Conservation (phyloP, 345 rosid species). For the Euclidium syriacum region DNA sequence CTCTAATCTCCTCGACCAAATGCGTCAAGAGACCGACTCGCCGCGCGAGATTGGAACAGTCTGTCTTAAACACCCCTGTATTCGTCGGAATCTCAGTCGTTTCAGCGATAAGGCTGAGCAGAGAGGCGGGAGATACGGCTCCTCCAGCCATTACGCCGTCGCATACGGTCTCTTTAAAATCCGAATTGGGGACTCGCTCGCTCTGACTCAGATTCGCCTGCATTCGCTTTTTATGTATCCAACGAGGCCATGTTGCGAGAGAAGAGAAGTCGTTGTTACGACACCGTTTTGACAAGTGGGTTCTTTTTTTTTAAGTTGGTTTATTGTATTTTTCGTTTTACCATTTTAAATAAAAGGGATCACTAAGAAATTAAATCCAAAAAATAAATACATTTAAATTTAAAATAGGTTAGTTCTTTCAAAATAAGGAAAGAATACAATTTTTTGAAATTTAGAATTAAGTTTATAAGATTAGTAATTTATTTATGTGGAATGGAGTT, state of each 20-base stretch:
- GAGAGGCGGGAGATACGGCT: conserved; percentile 15
- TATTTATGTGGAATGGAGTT: too few species aligned
- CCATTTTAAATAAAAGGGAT: too few species aligned
- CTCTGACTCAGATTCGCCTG: conserved; percentile 11
- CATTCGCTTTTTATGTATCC: conserved; percentile 4
- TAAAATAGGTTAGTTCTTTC: too few species aligned
- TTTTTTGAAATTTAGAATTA: too few species aligned
- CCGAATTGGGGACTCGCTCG: background rate
- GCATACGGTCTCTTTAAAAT: background rate
- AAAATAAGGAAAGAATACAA: too few species aligned
- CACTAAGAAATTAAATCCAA: too few species aligned
- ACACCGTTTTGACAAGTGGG: background rate
- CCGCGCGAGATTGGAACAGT: conserved; percentile 76
- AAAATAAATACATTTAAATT: too few species aligned
- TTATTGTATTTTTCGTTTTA: too few species aligned
- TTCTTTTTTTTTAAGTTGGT: background rate
- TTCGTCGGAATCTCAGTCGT: conserved; percentile 13
- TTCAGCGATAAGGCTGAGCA: conserved; percentile 24
- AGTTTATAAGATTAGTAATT: too few species aligned
- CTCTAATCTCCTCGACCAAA: conserved; percentile 77
- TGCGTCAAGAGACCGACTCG: conserved; percentile 60
- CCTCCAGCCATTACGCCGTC: conserved; percentile 21
- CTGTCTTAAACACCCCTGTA: conserved; percentile 48
- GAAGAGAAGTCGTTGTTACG: background rate
- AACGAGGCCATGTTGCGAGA: conserved; percentile 20